Base-by-base conservation (phyloP, 164 flowering plant species). In the Kingdonia uniflora region DNA sequence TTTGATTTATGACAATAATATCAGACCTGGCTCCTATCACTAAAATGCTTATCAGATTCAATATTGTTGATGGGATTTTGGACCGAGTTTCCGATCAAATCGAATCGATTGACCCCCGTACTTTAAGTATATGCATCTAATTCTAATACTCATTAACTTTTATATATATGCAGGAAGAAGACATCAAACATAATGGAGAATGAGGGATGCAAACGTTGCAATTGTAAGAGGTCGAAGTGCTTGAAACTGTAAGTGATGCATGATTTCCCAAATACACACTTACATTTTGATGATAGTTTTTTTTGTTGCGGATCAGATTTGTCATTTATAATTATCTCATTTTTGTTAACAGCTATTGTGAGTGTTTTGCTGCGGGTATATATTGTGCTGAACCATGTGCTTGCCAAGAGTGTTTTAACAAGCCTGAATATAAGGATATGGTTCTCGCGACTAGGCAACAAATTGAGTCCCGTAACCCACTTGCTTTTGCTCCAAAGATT, bases 401-500 rank as follows among this genome's bases (percentile, higher is more conserved):
- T 56, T 90, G 96, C 69, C 74, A 63, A 68, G 87, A 66, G 15
- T 87, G 96, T 76, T 75, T 67, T 26, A 90, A 90, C 67, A 77
- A 58, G 58, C 83, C 80, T 48, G 79, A 80, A 53, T 70, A 74
- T 59, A 74, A 82, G 68, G 91, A 80, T 48, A 82, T 59, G 16
- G 87, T 86, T 74, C 60, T 69, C 60, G 78, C 61, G 42, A 70
- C 76, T 15, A 58, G 87, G 38, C 72, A 74, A 57, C 83, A 76
- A 51, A 80, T 89, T 69, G 84, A 76, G 51, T 77, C 85, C 5
- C 85, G 86, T 17, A 77, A 86, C 54, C 90, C 94, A 14, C 73
- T 76, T 57, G 97, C 97, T 55, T 86, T 89, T 82, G 81, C 83
- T 66, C 86, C 97, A 14, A 89, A 77, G 66, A 55, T 85, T 56